Evolutionary conservation across 2,329 filamentous ascomycete species (phyloP), one percentile per base, ranked within the genome.

Genomic region (Atkinsonella hypoxylon): DNA sequence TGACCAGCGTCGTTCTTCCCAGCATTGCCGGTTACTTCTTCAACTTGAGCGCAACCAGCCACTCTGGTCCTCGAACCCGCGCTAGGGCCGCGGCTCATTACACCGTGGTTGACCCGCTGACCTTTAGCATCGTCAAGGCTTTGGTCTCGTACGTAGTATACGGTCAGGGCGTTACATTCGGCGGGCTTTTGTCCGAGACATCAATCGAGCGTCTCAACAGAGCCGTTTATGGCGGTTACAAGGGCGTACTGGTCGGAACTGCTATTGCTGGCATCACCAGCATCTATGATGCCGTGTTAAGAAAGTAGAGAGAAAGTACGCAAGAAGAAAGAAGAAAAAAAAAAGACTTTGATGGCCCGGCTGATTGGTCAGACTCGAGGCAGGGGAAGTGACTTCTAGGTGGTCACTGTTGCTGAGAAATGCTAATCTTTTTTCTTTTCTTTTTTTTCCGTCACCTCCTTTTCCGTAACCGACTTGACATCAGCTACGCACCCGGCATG

Each of bases 41-140:
- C 78, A 97, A 97, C 68, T 68, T 96, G 61, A 87, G 83, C 39
- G 70, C 74, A 46, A 76, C 72, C 59, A 71, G 64, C 59, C 67
- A 64, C 62, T 57, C 56, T 60, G 63, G 58, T 53, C 63, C 59
- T 42, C 70, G 72, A 56, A 73, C 71, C 57, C 74, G 73, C 62
- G 63, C 62, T 48, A 64, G 64, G 40, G 57, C 64, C 49, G 60
- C 64, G 44, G 52, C 55, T 20, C 64, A 69, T 39, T 77, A 80
- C 56, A 82, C 83, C 56, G 70, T 75, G 6, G 81, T 91, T 56
- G 93, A 98, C 64, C 90, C 90, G 4, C 71, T 97, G 62, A 86
- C 84, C 20, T 98, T 94, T 70, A 95, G 90, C 71, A 82, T 97
- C 51, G 81, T 81, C 59, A 95, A 95, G 73, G 90, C 85, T 0